phyloP scores from a whole-genome alignment of 441 rosid species.

The Gossypium schwendimanii region DNA sequence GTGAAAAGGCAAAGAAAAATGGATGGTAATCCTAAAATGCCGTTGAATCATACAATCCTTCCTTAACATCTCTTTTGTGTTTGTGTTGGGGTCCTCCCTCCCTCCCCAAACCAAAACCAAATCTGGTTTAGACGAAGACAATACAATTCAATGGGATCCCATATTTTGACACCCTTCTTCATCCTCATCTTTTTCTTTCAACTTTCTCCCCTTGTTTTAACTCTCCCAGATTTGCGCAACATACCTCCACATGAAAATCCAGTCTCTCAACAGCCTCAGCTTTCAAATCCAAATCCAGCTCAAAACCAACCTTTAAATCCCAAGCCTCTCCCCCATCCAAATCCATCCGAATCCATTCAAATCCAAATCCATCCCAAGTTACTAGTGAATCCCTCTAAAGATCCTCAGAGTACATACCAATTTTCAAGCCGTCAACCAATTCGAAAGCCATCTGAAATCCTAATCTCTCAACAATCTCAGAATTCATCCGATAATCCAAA shows the following conservation, averaged over 20 bases:
- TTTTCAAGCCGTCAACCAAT: too few relatives aligned
- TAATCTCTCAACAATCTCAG: not conserved
- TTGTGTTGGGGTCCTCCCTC: not conserved
- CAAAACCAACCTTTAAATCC: too few relatives aligned
- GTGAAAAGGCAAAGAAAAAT: not conserved
- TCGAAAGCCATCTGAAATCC: not conserved
- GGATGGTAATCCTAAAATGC: not conserved
- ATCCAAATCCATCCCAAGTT: too few relatives aligned
- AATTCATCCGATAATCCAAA: not conserved
- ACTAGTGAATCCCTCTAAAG: too few relatives aligned
- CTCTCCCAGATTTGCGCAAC: not conserved
- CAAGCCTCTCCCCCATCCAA: not conserved
- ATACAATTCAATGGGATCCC: conserved; percentile 8
- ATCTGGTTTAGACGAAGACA: not conserved
- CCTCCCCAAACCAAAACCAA: too few relatives aligned
- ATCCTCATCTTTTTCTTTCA: conserved; percentile 3
- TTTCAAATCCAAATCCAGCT: not conserved
- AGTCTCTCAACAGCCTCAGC: not conserved
- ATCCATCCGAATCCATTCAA: too few relatives aligned
- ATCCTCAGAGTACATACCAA: too few relatives aligned
- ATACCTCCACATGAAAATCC: not conserved
- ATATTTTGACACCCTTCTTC: not conserved
- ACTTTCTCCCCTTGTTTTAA: not conserved
- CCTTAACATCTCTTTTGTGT: not conserved
- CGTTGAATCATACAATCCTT: not conserved